Evolutionary conservation across 306 rosid species (phyloP).

Genomic region (Lupinus albus): DNA sequence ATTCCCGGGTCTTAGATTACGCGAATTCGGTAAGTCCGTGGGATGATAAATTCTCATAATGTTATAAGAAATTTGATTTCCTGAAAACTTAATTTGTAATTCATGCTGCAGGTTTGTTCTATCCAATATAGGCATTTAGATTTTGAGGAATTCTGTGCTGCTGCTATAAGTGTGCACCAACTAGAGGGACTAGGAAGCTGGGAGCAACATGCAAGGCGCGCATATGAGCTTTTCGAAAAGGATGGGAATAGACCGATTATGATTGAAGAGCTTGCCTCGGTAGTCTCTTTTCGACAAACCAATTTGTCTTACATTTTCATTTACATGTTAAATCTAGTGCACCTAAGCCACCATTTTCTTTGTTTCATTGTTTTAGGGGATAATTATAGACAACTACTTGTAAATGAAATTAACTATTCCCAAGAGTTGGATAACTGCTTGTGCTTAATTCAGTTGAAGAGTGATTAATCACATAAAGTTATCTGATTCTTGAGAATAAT

Average conservation of each 20-base stretch:
- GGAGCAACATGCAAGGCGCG: conserved; percentile 88
- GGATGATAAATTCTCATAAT: conserved; percentile 2
- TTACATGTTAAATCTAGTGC: not conserved
- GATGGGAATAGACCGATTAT: conserved; percentile 82
- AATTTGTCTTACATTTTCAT: not conserved
- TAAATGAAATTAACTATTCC: not conserved
- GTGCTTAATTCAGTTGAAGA: conserved; percentile 1
- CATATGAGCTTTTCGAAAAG: conserved; percentile 83
- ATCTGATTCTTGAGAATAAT: not conserved
- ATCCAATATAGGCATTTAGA: conserved; percentile 73
- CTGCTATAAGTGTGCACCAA: conserved; percentile 83
- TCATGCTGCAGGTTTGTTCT: conserved; percentile 68
- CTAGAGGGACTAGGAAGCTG: conserved; percentile 74
- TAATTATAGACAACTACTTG: not conserved
- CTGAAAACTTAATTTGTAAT: conserved; percentile 9
- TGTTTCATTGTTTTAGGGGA: not conserved
- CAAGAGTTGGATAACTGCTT: not conserved
- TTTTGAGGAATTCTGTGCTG: conserved; percentile 90
- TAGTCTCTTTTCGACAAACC: conserved; percentile 39
- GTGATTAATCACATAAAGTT: not conserved
- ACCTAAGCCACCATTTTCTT: not conserved
- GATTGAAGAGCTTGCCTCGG: conserved; percentile 92
- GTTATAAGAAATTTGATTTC: conserved; percentile 4
- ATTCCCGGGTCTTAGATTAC: conserved; percentile 71
- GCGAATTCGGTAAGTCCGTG: conserved; percentile 57